Conservation (phyloP, 352 stramenopile genomes). For the Globisporangium spinosum region DNA sequence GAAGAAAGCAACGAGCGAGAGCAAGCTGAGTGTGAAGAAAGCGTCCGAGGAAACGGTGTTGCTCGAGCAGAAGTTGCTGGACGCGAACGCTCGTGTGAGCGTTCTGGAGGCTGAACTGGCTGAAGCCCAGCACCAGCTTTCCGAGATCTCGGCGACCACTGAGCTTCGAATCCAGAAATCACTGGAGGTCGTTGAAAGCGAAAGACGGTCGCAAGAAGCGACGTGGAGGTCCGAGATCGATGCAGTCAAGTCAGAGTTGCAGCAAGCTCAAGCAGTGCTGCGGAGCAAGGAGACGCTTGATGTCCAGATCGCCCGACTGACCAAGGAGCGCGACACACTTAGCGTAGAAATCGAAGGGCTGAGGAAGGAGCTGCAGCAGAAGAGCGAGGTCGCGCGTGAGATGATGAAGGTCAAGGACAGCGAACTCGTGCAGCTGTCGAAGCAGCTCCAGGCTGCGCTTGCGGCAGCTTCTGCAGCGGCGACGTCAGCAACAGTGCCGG, state of each 20-base stretch:
- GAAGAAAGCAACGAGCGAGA: conserved; percentile 73
- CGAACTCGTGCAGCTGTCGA: conserved; percentile 44
- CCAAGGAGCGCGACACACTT: conserved; percentile 30
- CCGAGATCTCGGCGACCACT: conserved; percentile 21
- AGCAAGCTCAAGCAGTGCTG: conserved; percentile 23
- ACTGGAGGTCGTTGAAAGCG: conserved; percentile 26
- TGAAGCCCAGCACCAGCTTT: conserved; percentile 23
- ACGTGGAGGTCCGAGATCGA: conserved; percentile 29
- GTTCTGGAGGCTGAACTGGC: conserved; percentile 37
- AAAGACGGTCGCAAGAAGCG: conserved; percentile 26
- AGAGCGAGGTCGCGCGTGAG: conserved; percentile 37
- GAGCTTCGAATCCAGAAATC: conserved; percentile 21
- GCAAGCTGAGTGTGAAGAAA: conserved; percentile 57
- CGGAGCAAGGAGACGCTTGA: conserved; percentile 30
- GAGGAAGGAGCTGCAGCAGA: conserved; percentile 33
- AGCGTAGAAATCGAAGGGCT: conserved; percentile 26
- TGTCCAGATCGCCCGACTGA: conserved; percentile 34
- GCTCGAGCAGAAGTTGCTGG: conserved; percentile 44
- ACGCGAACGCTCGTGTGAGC: conserved; percentile 33
- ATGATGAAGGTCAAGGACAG: conserved; percentile 48
- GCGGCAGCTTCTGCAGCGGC: conserved; percentile 27
- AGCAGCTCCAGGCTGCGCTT: conserved; percentile 43
- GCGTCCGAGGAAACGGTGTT: conserved; percentile 34
- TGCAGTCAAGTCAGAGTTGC: conserved; percentile 32
- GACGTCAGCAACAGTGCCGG: conserved; percentile 1